Conservation (phyloP, 345 rosid species). For the Capsella bursapastoris region DNA sequence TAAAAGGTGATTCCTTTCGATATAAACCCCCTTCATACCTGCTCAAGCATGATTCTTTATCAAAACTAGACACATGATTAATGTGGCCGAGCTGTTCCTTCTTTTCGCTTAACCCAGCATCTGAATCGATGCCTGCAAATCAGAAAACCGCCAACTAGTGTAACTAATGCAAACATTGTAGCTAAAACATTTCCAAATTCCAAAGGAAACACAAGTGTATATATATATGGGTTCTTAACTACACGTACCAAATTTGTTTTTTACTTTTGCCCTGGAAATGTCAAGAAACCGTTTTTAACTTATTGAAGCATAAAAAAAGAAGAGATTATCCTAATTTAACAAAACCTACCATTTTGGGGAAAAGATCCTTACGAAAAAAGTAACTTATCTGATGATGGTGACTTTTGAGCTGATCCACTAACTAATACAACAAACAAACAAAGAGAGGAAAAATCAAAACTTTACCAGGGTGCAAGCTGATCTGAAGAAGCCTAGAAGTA, state of each 20-base stretch:
- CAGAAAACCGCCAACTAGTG: slow-evolving; percentile 4
- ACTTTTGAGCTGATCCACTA: neutral
- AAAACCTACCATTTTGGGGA: neutral
- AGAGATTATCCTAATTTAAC: neutral
- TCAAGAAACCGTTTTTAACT: no score
- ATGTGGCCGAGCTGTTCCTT: slow-evolving; percentile 10
- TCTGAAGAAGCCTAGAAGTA: slow-evolving; percentile 27
- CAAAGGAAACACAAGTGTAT: neutral
- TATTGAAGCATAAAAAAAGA: neutral
- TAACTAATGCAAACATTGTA: slow-evolving; percentile 6
- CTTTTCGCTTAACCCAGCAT: slow-evolving; percentile 7
- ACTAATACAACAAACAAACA: no score
- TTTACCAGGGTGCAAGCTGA: slow-evolving; percentile 42
- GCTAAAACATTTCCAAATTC: slow-evolving; percentile 9
- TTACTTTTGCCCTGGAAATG: no score
- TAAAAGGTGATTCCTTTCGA: slow-evolving; percentile 38
- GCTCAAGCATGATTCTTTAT: slow-evolving; percentile 44
- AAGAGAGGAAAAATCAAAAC: neutral
- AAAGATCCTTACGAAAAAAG: neutral
- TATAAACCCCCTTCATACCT: slow-evolving; percentile 37
- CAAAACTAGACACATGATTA: slow-evolving; percentile 18
- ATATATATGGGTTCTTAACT: neutral
- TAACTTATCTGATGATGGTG: neutral
- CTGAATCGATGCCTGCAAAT: slow-evolving; percentile 17
- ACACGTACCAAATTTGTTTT: neutral